Evolutionary conservation across 116 monocot species (phyloP).

Genomic region (Phalaenopsis hybrid): DNA sequence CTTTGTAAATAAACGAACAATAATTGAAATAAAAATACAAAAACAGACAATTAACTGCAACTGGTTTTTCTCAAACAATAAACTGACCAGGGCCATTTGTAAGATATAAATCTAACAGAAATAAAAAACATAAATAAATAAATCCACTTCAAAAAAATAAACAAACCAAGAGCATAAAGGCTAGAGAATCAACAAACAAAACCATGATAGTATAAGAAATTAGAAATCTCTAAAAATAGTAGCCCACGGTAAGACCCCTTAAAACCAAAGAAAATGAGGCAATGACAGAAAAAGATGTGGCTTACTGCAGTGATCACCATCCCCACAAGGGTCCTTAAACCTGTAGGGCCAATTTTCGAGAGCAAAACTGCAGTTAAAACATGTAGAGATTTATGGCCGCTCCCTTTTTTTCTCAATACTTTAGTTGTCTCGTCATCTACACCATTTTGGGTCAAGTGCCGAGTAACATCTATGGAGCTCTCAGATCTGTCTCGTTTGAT

Average conservation of each 20-base stretch:
- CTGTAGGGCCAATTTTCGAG: constrained; percentile 59
- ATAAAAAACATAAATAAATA: neutral
- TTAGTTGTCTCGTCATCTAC: constrained; percentile 23
- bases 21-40: neutral
- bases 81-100: neutral
- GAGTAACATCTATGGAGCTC: constrained; percentile 7
- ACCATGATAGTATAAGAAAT: neutral
- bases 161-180: neutral
- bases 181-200: neutral
- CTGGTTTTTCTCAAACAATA: neutral
- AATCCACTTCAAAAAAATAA: neutral
- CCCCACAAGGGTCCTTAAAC: constrained; percentile 51
- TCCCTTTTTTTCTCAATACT: constrained; percentile 28
- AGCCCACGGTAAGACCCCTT: neutral
- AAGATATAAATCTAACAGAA: neutral
- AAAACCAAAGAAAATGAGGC: neutral
- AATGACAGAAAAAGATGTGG: constrained; percentile 8
- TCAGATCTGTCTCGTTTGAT: constrained; percentile 11
- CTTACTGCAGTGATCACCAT: constrained; percentile 65
- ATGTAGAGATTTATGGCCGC: constrained; percentile 62
- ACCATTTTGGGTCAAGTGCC: constrained; percentile 31
- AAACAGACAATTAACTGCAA: neutral
- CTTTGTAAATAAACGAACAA: neutral
- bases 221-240: neutral
- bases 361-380: constrained; percentile 76